Base-by-base conservation (phyloP, 192 early-diverging fungal species). In the Ramicandelaber brevisporus region DNA sequence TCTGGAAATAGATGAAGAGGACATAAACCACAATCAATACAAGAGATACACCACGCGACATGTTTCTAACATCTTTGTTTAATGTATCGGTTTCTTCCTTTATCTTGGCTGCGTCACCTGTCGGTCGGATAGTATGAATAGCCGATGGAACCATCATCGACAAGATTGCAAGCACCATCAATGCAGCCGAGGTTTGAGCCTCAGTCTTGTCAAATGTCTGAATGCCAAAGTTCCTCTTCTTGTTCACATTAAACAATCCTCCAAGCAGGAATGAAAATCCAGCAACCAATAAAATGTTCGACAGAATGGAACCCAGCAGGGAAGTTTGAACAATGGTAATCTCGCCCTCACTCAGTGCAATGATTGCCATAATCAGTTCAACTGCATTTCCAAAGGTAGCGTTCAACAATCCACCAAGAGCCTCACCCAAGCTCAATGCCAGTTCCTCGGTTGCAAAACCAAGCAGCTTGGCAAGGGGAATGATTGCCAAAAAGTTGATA, bases 401-500 rank as follows among this genome's bases (percentile, higher is more conserved):
- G 41, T 85, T 85, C 27, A 96, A 44, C 8, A 96, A 59, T 11
- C 76, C 84, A 24, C 85, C 89, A 21, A 89, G 55, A 20, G 66
- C 50, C 20, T 63, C 59, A 36, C 66, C 63, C 20, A 59, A 33
- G 16, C 53, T 38, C 46, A 61, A 41, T 0, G 58, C 56, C 34
- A 80, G 29, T 37, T 87, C 69, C 29, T 87, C 79, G 14, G 82
- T 87, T 7, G 70, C 65, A 29, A 68, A 50, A 27, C 62, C 70
- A 4, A 78, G 54, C 27, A 71, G 44, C 38, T 89, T 85, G 14
- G 90, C 87, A 22, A 96, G 50, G 14, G 85, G 81, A 14, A 96
- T 48, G 25, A 92, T 81, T 4, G 79, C 87, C 14, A 82, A 62
- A 26, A 95, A 86, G 62, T 92, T 96, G 24, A 86, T 53, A 11